Evolutionary conservation across 1,284 basidiomycete genomes (phyloP), one percentile per base, ranked within the genome.

Genomic region (Mycosarcoma maydis): DNA sequence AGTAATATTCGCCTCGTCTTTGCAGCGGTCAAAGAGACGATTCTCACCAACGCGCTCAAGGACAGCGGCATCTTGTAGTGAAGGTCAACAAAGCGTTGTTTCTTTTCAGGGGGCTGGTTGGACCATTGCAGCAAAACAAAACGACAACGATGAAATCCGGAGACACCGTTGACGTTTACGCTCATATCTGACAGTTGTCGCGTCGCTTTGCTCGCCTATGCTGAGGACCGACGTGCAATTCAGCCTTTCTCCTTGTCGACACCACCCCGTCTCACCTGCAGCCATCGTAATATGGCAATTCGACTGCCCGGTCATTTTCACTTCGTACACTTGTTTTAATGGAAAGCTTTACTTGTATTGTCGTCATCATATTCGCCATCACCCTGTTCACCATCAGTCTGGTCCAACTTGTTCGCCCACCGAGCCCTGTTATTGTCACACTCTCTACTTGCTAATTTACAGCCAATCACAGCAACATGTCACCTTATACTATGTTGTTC

Each of bases 21-120:
- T 75, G 93, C 93, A 0, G 94, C 94, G 0, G 93, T 97, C 65
- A 97, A 97, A 84, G 95, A 98, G 85, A 73, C 71, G n/a, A 73
- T 73, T 26, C 51, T 73, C 13, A 68, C 65, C 14, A 73, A 73
- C 23, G 71, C 71, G 34, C 71, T 73, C 37, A 68, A 68, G 43
- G 71, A 73, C 37, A 73, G 71, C 34, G 71, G 71, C 29, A 73
- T 73, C 47, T 47, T 73, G 49, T 72, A 36, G 43, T 41, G 9
- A n/a, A n/a, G n/a, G n/a, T n/a, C n/a, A n/a, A n/a, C n/a, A n/a
- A n/a, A n/a, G n/a, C n/a, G n/a, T n/a, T n/a, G n/a, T n/a, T n/a
- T n/a, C n/a, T n/a, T n/a, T n/a, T n/a, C n/a, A n/a, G n/a, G n/a
- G n/a, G n/a, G n/a, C n/a, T n/a, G n/a, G n/a, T n/a, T n/a, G n/a